These are phyloP conservation scores for Penicillium griseofulvum DNA, from an alignment of 2,329 filamentous ascomycete species.

Conservation along the genomic window DNA sequence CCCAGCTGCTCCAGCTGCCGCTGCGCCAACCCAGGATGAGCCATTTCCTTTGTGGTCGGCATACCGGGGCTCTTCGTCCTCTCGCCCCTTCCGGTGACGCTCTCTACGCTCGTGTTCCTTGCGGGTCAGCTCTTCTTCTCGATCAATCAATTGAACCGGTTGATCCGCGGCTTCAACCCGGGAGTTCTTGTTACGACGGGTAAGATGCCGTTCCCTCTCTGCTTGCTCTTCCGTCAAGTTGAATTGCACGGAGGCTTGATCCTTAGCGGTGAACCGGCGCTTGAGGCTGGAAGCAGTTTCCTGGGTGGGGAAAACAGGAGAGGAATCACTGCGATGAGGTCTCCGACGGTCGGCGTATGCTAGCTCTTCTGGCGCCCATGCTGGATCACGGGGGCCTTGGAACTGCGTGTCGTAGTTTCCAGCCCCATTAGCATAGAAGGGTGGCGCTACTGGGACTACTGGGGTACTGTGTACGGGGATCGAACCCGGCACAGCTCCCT, in stretches of 20 bases:
- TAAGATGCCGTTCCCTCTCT: conserved; percentile 45
- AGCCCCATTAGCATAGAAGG: conserved; percentile 37
- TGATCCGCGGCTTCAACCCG: conserved; percentile 22
- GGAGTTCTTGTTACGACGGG: conserved; percentile 24
- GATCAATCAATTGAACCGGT: conserved; percentile 28
- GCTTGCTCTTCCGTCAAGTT: conserved; percentile 57
- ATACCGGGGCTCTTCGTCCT: conserved; percentile 18
- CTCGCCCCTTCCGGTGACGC: conserved; percentile 18
- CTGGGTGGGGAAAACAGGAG: conserved; percentile 41
- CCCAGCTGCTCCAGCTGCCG: conserved; percentile 52
- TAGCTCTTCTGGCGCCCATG: conserved; percentile 9
- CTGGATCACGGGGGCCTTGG: conserved; percentile 14
- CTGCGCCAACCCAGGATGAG: conserved; percentile 36
- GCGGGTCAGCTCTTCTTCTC: conserved; percentile 24
- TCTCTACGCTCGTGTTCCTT: conserved; percentile 22
- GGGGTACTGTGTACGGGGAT: conserved; percentile 44
- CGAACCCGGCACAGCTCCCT: conserved; percentile 31
- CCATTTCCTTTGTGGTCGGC: conserved; percentile 28
- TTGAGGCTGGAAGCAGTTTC: conserved; percentile 28
- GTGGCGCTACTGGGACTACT: conserved; percentile 40
- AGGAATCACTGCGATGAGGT: conserved; percentile 46
- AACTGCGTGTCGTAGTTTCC: conserved; percentile 18
- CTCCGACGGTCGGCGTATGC: conserved; percentile 13
- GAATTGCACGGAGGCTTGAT: conserved; percentile 54
- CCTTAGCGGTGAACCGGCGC: conserved; percentile 36